These are phyloP conservation scores for Davidsoniella virescens DNA, from an alignment of 2,329 filamentous ascomycete species.

Conservation along the genomic window DNA sequence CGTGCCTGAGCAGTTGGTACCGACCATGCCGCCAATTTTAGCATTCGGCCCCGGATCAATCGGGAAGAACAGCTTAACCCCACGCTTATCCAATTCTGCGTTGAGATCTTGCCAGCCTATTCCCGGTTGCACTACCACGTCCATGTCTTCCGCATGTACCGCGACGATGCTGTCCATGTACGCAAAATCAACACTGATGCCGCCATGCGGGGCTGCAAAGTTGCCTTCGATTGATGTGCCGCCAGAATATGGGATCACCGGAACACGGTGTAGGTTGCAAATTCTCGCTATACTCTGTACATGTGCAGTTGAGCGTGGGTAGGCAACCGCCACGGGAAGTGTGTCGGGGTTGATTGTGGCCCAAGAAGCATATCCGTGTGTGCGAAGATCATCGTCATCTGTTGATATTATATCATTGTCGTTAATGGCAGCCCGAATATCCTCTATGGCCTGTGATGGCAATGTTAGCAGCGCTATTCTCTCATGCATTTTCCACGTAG, in stretches of 20 bases:
- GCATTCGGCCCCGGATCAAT: conserved; percentile 64
- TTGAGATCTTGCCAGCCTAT: conserved; percentile 90
- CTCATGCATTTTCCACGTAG: too few species aligned
- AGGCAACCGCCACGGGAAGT: conserved; percentile 47
- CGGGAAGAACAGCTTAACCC: conserved; percentile 72
- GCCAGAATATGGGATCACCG: conserved; percentile 75
- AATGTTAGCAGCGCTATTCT: neutral
- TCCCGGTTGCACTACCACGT: conserved; percentile 79
- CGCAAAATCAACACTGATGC: conserved; percentile 77
- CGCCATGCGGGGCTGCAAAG: conserved; percentile 73
- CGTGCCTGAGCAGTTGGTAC: conserved; percentile 62
- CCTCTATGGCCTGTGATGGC: conserved; percentile 31
- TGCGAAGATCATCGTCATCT: conserved; percentile 43
- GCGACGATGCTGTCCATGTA: conserved; percentile 71
- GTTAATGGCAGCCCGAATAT: conserved; percentile 34
- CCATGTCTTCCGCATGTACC: conserved; percentile 77
- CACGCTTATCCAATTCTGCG: conserved; percentile 47
- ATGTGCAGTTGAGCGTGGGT: conserved; percentile 43
- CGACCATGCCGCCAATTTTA: conserved; percentile 71
- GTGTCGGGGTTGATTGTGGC: conserved; percentile 43
- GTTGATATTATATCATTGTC: conserved; percentile 43
- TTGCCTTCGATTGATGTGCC: conserved; percentile 80
- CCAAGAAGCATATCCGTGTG: conserved; percentile 53
- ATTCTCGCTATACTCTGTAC: conserved; percentile 46
- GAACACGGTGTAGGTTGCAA: conserved; percentile 64